Evolutionary conservation across 78 protist species (phyloP), one percentile per base, ranked within the genome.

Genomic region (Tieghemostelium lacteum): DNA sequence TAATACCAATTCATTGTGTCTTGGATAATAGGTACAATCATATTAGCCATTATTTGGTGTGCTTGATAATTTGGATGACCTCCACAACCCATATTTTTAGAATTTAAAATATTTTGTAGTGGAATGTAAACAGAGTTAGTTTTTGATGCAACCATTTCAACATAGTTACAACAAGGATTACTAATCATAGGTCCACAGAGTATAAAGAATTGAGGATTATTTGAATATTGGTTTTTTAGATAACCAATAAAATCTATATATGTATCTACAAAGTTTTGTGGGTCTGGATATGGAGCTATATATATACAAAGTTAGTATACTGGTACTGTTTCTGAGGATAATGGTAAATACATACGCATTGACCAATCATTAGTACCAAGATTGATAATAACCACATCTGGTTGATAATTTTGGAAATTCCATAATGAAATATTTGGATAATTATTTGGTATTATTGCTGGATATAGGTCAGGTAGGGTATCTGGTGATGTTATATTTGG

Each of bases 201-300:
- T 16, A 80, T 37, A 64, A 80, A 80, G 2, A 71, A 10, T 60
- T 61, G 24, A 29, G 73, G 57, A 3, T 26, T 24, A 24, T 80
- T 22, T 19, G 42, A 22, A 29, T 80, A 71, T 3, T 60, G 26
- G 5, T 16, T 3, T 28, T 16, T 60, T 19, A 80, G 37, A 8
- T 19, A 12, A 26, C 37, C 45, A 2, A 80, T 42, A 49, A 80
- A 80, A 8, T 26, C 24, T 2, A 71, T 71, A 45, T 60, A 80
- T 7, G 64, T 55, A 39, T 24, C 29, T 54, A 28, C 75, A 86
- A 24, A 37, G 55, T 24, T 70, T 42, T 86, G 71, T 80, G 3
- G 92, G 17, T n/a, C n/a, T 70, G 92, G 92, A 52, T 8, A 36
- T 40, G 92, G 92, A 37, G n/a, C n/a, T n/a, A n/a, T n/a, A n/a